Percentiles rank a stretch among this genome's conserved stretches.
Evolutionary conservation across 257 asterid species (phyloP).

Genomic region (Solanum gandarillasii): DNA sequence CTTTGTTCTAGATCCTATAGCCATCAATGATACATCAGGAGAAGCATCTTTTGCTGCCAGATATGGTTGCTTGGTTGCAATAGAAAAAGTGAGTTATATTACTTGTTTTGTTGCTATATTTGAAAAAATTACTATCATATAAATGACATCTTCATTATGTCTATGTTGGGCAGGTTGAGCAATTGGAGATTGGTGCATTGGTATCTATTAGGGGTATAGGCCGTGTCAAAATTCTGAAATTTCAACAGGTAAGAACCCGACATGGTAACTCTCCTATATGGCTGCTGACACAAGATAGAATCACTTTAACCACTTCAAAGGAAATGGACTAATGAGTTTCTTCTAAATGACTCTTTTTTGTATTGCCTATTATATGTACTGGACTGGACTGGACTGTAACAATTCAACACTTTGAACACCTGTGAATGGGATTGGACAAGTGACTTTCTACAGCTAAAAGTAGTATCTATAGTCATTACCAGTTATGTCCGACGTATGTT

Average conservation of each 20-base stretch:
- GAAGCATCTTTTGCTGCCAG: constrained; percentile 72
- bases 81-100: constrained; percentile 55
- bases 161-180: constrained; percentile 44
- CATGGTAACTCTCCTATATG: neutral
- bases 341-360: neutral
- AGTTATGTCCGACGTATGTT: neutral
- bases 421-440: neutral
- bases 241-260: constrained; percentile 35
- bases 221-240: constrained; percentile 49
- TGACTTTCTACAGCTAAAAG: neutral
- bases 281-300: neutral
- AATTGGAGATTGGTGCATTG: constrained; percentile 60
- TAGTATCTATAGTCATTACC: neutral
- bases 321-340: neutral
- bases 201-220: constrained; percentile 71
- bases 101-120: neutral
- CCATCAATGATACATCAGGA: constrained; percentile 30
- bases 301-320: neutral
- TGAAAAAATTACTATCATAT: neutral
- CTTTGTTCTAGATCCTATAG: constrained; percentile 66
- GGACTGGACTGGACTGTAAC: neutral
- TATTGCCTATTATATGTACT: neutral
- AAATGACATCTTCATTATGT: neutral
- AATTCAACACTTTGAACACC: neutral
- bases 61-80: constrained; percentile 59